A percentile compares a stretch with the other conserved stretches of the same genome.
Conservation (phyloP, 805 yeast genomes). For the Candida sphagnicola region DNA sequence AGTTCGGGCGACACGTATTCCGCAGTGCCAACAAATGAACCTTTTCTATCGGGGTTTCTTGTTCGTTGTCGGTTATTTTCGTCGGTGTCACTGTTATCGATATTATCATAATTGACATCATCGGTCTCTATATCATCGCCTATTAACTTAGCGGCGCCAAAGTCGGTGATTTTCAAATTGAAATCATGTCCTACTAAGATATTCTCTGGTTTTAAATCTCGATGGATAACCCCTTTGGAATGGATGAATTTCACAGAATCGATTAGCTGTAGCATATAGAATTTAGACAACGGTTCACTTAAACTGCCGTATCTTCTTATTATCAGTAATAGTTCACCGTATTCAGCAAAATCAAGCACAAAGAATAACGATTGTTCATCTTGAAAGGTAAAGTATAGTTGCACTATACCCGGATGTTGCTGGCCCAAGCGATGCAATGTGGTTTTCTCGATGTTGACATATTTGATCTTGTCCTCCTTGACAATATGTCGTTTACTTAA, state of each 20-base stretch:
- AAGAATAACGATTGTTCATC: slow-evolving; percentile 84
- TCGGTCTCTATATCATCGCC: slow-evolving; percentile 15
- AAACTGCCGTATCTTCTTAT: slow-evolving; percentile 76
- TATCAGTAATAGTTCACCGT: slow-evolving; percentile 86
- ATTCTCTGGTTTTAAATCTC: slow-evolving; percentile 95
- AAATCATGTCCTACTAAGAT: slow-evolving; percentile 80
- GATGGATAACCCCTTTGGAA: slow-evolving; percentile 81
- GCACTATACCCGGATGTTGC: slow-evolving; percentile 89
- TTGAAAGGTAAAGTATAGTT: slow-evolving; percentile 90
- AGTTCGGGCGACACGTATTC: slow-evolving; percentile 75
- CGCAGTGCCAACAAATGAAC: slow-evolving; percentile 95
- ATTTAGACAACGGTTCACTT: slow-evolving; percentile 69
- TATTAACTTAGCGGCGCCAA: slow-evolving; percentile 92
- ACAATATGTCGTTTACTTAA: slow-evolving; percentile 90
- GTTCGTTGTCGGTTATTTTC: slow-evolving; percentile 24
- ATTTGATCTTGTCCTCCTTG: slow-evolving; percentile 89
- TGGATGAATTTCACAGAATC: slow-evolving; percentile 91
- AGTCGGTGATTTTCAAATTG: slow-evolving; percentile 89
- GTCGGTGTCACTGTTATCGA: slow-evolving; percentile 22
- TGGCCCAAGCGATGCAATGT: slow-evolving; percentile 83
- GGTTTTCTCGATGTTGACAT: slow-evolving; percentile 91
- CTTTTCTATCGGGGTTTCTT: slow-evolving; percentile 28
- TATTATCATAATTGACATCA: slow-evolving; percentile 26
- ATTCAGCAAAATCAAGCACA: slow-evolving; percentile 90
- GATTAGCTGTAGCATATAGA: slow-evolving; percentile 81